Conservation (phyloP, 2,329 filamentous ascomycete species). For the Alternaria atra region DNA sequence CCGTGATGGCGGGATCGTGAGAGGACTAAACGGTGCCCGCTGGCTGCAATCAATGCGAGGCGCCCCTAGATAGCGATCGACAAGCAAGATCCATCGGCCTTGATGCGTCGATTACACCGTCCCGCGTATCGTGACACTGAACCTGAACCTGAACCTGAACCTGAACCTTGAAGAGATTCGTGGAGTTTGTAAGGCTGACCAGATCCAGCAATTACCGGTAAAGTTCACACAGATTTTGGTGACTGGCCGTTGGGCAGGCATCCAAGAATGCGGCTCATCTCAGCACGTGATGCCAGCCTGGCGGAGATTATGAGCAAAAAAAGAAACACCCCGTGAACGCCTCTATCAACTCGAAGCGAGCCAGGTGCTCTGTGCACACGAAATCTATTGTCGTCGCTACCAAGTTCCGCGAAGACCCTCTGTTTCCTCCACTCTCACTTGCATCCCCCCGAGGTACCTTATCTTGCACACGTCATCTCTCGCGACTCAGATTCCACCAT, state of each 20-base stretch:
- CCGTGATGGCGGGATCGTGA: conserved; percentile 7
- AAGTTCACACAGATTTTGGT: background rate
- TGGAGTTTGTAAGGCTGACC: background rate
- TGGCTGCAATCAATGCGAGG: conserved; percentile 25
- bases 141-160: background rate
- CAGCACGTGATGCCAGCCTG: conserved; percentile 1
- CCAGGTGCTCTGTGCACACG: conserved; percentile 12
- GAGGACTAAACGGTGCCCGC: conserved; percentile 7
- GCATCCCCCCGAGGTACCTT: background rate
- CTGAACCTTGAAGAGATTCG: background rate
- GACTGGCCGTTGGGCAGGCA: background rate
- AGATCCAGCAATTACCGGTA: background rate
- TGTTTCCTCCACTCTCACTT: background rate
- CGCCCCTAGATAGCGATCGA: conserved; percentile 16
- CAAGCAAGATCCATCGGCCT: conserved; percentile 14
- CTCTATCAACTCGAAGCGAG: background rate
- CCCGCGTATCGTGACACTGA: background rate
- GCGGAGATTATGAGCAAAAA: conserved; percentile 5
- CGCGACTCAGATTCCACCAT: background rate
- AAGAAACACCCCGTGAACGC: background rate
- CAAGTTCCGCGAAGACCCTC: background rate
- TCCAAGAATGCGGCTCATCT: background rate
- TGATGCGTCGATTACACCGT: background rate
- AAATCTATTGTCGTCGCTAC: conserved; percentile 2
- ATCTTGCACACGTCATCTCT: conserved; percentile 8